Evolutionary conservation across 2,329 filamentous ascomycete species (phyloP).

Genomic region (Graphilbum sp.): DNA sequence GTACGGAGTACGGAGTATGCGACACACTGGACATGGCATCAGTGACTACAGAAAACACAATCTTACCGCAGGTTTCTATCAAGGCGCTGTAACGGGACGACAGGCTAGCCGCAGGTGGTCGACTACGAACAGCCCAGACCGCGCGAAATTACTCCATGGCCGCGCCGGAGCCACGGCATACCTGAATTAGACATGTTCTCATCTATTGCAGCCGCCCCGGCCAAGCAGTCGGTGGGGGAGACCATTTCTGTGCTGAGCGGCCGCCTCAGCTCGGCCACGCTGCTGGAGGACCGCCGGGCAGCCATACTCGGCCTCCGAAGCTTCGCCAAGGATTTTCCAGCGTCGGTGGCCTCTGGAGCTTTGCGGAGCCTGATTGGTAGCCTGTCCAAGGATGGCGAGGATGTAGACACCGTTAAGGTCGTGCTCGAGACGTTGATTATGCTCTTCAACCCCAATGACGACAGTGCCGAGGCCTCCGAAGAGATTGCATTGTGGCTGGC

Average conservation of each 20-base stretch:
- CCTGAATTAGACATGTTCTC: constrained; percentile 32
- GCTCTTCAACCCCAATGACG: constrained; percentile 60
- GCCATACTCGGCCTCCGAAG: constrained; percentile 86
- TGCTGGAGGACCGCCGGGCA: constrained; percentile 85
- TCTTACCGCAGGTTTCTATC: no score
- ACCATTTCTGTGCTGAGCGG: constrained; percentile 84
- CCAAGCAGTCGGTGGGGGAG: constrained; percentile 89
- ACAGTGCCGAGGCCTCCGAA: constrained; percentile 81
- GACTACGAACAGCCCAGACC: no score
- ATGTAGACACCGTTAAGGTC: constrained; percentile 91
- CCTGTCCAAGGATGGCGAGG: constrained; percentile 73
- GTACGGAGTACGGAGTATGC: no score
- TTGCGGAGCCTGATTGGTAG: constrained; percentile 74
- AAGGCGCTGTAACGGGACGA: no score
- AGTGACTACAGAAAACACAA: no score
- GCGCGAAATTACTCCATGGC: neutral
- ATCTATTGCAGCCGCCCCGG: constrained; percentile 53
- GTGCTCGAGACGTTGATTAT: constrained; percentile 89
- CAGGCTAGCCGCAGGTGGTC: no score
- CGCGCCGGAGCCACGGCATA: neutral
- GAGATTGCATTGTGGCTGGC: constrained; percentile 93
- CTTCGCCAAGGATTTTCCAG: constrained; percentile 92
- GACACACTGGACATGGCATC: no score
- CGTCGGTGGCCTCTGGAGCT: constrained; percentile 88
- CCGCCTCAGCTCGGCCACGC: constrained; percentile 72